Evolutionary conservation across 768 basidiomycete genomes (phyloP), one percentile per base, ranked within the genome.

Genomic region (Panus rudis): DNA sequence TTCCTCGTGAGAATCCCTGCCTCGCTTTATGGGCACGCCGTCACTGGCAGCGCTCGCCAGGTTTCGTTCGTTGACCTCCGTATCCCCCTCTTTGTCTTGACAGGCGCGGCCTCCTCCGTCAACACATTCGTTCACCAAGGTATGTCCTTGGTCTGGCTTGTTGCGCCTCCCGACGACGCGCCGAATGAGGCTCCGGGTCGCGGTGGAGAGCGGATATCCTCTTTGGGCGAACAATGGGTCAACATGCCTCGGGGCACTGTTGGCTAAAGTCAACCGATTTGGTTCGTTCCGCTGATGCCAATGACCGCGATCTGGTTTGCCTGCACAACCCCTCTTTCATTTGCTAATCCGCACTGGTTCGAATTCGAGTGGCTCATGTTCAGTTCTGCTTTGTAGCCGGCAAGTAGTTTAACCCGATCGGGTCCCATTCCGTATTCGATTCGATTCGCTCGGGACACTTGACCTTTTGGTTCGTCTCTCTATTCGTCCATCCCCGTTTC

Each of bases 21-120:
- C 63, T 64, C 67, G 52, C 62, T 60, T 62, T 64, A 55, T 56
- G 60, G 60, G 68, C 70, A 28, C 26, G 22, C 30, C 37, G 43
- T 43, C 45, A 21, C 34, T 32, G n/a, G n/a, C 45, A 63, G 64
- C 41, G 17, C 33, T 41, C 46, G 26, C 27, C 37, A 22, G 63
- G 27, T 42, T 48, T 21, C 37, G 40, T 30, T 41, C 38, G 70
- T 71, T 62, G 51, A 57, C 49, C 24, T 37, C 38, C 43, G 26
- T 47, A 48, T 49, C 45, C 45, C 45, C 35, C 37, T 42, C 48
- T 44, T 45, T 38, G 25, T 20, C 25, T 46, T 37, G 54, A 57
- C 63, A 78, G 78, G 79, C 69, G 70, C 78, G 79, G 79, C 79
- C 76, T 78, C 79, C 78, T 81, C 78, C 78, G 77, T 69, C 54